Evolutionary conservation across 2,329 filamentous ascomycete species (phyloP).

Genomic region (Aspergillus sp.): DNA sequence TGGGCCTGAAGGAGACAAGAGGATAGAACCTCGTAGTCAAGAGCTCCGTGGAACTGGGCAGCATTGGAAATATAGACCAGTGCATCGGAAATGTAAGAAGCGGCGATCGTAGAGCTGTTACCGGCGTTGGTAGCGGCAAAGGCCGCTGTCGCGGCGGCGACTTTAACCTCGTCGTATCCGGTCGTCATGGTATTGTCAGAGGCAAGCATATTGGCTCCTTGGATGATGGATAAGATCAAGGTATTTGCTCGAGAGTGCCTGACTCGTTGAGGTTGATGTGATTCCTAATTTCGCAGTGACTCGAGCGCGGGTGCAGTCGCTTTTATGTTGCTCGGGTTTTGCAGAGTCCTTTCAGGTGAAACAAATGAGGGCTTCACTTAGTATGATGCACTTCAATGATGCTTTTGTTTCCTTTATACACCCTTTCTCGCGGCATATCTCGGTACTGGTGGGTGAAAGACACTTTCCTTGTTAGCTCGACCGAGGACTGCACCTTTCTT

Average conservation of each 20-base stretch:
- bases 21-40: neutral
- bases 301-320: neutral
- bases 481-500: no score
- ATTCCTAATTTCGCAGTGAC: neutral
- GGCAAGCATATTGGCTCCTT: neutral
- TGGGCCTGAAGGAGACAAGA: neutral
- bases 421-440: no score
- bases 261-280: neutral
- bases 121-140: neutral
- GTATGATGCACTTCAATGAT: no score
- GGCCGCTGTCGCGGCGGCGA: neutral
- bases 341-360: no score
- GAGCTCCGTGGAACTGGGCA: neutral
- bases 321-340: neutral
- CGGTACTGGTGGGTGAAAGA: no score
- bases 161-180: neutral
- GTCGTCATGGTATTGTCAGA: neutral
- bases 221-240: neutral
- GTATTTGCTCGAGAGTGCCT: neutral
- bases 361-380: no score
- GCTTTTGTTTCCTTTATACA: no score
- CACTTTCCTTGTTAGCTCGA: no score
- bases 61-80: neutral
- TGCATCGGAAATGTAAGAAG: neutral
- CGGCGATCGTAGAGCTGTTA: neutral